Evolutionary conservation across 75 land plant genomes (phyloP).

Genomic region (Cupressus sempervirens): DNA sequence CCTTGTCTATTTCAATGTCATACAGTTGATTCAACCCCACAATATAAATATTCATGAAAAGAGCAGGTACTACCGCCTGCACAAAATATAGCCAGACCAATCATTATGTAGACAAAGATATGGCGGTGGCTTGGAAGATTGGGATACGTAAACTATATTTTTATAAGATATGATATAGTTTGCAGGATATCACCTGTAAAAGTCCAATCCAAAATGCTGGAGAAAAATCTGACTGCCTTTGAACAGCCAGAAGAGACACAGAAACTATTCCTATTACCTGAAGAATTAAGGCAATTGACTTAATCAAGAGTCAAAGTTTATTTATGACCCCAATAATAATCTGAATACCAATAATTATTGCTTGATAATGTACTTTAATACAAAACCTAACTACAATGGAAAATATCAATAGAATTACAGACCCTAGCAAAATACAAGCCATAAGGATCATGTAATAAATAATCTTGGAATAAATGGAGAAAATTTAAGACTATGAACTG

Average conservation of each 20-base stretch:
- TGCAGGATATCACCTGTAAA: constrained; percentile 52
- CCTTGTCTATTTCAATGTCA: constrained; percentile 98
- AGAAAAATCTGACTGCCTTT: constrained; percentile 78
- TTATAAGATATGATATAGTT: neutral
- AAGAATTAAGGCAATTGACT: neutral
- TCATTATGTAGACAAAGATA: constrained; percentile 3
- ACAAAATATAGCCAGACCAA: neutral
- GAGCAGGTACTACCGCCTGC: constrained; percentile 88
- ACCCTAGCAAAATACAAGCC: neutral
- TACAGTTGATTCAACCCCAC: constrained; percentile 92
- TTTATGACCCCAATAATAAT: constrained; percentile 11
- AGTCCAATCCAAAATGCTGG: constrained; percentile 67
- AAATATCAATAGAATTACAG: neutral
- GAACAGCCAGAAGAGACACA: constrained; percentile 80
- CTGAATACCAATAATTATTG: constrained; percentile 2
- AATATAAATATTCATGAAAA: constrained; percentile 93
- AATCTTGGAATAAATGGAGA: neutral
- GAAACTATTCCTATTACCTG: constrained; percentile 93
- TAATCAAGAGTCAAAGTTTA: neutral
- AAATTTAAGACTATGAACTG: neutral
- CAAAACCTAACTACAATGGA: constrained; percentile 9
- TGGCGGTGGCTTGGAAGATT: neutral
- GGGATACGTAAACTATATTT: neutral
- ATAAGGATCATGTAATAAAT: constrained; percentile 4
- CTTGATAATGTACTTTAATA: neutral